Base-by-base conservation (phyloP, 192 early-diverging fungal species). In the Podila clonocystis region DNA sequence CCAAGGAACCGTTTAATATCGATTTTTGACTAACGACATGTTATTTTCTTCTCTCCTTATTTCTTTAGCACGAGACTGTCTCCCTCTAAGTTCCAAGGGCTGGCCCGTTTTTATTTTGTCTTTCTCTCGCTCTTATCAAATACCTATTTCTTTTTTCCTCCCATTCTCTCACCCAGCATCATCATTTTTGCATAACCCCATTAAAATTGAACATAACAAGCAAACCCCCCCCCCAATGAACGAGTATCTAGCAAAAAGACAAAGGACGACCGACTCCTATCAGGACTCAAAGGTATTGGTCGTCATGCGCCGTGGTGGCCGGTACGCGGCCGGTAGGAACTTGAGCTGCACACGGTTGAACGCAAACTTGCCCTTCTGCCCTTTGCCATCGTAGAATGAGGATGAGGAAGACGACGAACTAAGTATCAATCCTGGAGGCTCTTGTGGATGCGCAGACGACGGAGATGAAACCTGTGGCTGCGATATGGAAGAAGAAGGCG, bases 301-400 rank as follows among this genome's bases (percentile, higher is more conserved):
- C 11, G 76, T 49, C 76, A 79, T 79, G 4, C 70, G 70, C 9
- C 61, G 38, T 2, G 76, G 76, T 0, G 76, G 76, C 1, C 76
- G 65, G 67, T 79, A 79, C 0, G 76, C 65, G 0, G 29, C 76
- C 8, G 76, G 76, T 0, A 79, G 24, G 29, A 79, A 79, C 63
- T 79, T 79, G 50, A 79, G 64, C 45, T 79, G 76, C 3, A 72
- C 28, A 22, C 62, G 71, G 55, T 79, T 79, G 55, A 79, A 79
- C 17, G 76, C 76, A 68, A 79, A 79, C 45, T 68, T 72, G 49
- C 76, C 76, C 26, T 36, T 65, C 58, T 78, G 50, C 12, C 24
- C 9, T 7, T 36, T 34, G 17, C 48, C 20, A 9, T 63, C 30
- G n/a, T 29, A 15, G 7, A 24, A 64, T 11, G 50, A 28, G 19